phyloP scores from a whole-genome alignment of 306 rosid genomes.

The Begonia loranthoides region DNA sequence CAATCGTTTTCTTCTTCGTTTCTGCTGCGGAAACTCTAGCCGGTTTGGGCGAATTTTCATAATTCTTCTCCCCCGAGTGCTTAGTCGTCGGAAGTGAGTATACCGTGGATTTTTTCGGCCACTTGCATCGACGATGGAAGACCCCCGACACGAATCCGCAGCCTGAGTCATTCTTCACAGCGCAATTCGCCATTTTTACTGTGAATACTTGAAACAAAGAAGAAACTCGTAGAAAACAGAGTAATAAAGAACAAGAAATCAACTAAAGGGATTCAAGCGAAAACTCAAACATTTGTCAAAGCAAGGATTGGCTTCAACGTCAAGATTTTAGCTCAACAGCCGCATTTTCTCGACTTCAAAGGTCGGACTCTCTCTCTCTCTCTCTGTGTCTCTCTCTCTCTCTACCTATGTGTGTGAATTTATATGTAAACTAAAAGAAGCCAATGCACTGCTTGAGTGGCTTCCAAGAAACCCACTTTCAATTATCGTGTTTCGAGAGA shows the following conservation, averaged over 20 bases:
- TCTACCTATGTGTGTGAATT: background rate
- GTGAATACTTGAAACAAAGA: background rate
- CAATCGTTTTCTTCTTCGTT: too few relatives aligned
- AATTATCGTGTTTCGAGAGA: too few relatives aligned
- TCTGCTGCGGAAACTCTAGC: too few relatives aligned
- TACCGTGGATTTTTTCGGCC: constrained; percentile 50
- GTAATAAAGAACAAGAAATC: constrained; percentile 2
- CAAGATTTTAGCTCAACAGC: constrained; percentile 20
- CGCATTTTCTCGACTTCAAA: constrained; percentile 11
- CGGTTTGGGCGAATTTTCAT: too few relatives aligned
- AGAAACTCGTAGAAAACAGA: background rate
- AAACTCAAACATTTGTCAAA: constrained; percentile 8
- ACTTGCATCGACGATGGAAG: constrained; percentile 26
- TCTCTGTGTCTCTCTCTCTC: background rate
- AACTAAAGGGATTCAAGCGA: constrained; percentile 2
- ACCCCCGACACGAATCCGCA: constrained; percentile 60
- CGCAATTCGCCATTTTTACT: constrained; percentile 38
- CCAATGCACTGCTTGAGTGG: constrained; percentile 30
- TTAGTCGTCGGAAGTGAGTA: constrained; percentile 41
- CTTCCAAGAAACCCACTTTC: constrained; percentile 71
- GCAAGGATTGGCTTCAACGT: constrained; percentile 18
- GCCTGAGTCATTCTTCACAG: constrained; percentile 26
- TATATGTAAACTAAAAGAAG: background rate
- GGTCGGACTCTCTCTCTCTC: background rate
- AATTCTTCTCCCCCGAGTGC: too few relatives aligned